Conservation (phyloP, 345 rosid species). For the Populus euphratica region DNA sequence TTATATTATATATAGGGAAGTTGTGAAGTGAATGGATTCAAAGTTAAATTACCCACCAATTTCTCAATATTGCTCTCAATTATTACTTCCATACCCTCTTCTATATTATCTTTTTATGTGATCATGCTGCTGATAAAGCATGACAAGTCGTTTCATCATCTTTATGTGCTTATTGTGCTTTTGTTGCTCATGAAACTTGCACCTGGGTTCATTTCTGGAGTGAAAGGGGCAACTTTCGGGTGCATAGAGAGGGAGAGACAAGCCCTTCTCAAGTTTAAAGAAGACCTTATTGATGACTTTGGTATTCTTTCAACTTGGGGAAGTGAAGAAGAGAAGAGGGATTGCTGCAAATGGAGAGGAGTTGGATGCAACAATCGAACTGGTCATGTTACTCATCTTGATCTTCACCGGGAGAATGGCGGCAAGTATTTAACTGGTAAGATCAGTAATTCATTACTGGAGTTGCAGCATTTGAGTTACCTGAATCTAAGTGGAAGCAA, state of each 20-base stretch:
- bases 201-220: neutral
- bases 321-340: slow-evolving; percentile 10
- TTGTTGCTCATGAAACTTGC: neutral
- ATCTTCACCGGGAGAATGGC: slow-evolving; percentile 2
- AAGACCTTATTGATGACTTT: too few relatives aligned
- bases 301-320: slow-evolving; percentile 31
- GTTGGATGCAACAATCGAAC: slow-evolving; percentile 12
- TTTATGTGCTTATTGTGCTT: neutral
- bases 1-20: too few relatives aligned
- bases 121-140: neutral
- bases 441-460: slow-evolving; percentile 32
- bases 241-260: slow-evolving; percentile 13
- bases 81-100: too few relatives aligned
- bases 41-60: too few relatives aligned
- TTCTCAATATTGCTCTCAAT: too few relatives aligned
- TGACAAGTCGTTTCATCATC: neutral
- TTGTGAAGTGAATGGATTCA: too few relatives aligned
- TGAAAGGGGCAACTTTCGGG: too few relatives aligned
- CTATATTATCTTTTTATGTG: neutral
- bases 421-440: slow-evolving; percentile 34
- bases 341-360: slow-evolving; percentile 30
- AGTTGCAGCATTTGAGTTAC: slow-evolving; percentile 32
- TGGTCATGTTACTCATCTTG: slow-evolving; percentile 12
- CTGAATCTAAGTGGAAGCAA: slow-evolving; percentile 20
- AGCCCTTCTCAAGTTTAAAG: slow-evolving; percentile 22